Base-by-base conservation (phyloP, 495 filamentous ascomycete species). In the Aspergillus diversus region DNA sequence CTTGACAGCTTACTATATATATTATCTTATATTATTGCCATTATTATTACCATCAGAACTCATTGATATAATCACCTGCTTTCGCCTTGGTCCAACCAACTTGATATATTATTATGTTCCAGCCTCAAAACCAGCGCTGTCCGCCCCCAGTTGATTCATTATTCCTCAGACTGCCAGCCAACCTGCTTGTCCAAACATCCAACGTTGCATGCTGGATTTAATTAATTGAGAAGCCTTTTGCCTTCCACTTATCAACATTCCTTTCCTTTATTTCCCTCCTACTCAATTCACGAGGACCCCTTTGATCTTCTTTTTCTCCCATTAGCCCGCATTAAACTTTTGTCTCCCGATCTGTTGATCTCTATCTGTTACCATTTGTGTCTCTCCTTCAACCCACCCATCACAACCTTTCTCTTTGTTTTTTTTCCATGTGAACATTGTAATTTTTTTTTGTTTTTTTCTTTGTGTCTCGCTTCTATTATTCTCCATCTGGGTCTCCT, bases 171-270 rank as follows among this genome's bases (percentile, higher is more conserved):
- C 58, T 59, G 54, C 48, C 58, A 57, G 55, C 48, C 59, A 47
- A 59, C 37, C 35, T 49, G 27, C 32, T 51, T 47, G 56, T 46
- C 63, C 46, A 60, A 57, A 61, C 42, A 55, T 17, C 39, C 43
- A 60, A 61, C 56, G 34, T 60, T 65, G 64, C 64, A 69, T 53
- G 61, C 66, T 63, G 60, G 61, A 64, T 61, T 66, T 64, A 69
- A 61, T 63, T 64, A 62, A 16, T 61, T 59, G 61, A 64, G 67
- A 66, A 60, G 66, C 59, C 56, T 57, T 59, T 60, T 57, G 51
- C 47, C 54, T 63, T 61, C 56, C 67, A 66, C 57, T 43, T 65
- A 42, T 64, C 46, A 21, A 42, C 59, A 58, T 61, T 43, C 53
- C 57, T 60, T 42, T 56, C 59, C 56, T 61, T 33, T 61, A 56